Percentiles rank a stretch among this genome's conserved stretches.
Conservation (phyloP, 768 basidiomycete genomes). For the Auricularia sp. region DNA sequence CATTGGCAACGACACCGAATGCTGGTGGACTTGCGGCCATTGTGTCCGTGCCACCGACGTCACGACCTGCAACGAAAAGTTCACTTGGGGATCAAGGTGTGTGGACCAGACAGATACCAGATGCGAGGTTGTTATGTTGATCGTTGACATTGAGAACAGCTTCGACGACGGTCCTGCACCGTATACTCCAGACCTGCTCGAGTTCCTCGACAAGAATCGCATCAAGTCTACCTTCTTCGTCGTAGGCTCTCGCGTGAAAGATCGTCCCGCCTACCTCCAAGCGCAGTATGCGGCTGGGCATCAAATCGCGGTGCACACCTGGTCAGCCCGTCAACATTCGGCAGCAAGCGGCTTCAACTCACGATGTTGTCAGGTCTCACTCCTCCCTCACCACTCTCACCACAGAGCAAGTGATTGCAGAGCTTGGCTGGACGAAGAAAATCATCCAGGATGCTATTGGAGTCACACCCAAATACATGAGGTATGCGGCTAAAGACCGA, state of each 20-base stretch:
- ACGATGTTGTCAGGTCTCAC: slow-evolving; percentile 29
- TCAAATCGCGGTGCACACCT: slow-evolving; percentile 35
- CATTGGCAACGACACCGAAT: slow-evolving; percentile 21
- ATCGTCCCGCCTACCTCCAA: slow-evolving; percentile 35
- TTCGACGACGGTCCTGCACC: slow-evolving; percentile 32
- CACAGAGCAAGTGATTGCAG: slow-evolving; percentile 35
- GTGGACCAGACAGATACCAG: slow-evolving; percentile 11
- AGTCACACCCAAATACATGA: slow-evolving; percentile 7
- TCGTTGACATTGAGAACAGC: background rate
- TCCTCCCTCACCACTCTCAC: slow-evolving; percentile 15
- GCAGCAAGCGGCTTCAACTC: slow-evolving; percentile 19
- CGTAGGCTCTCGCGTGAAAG: slow-evolving; percentile 27
- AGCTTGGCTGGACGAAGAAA: slow-evolving; percentile 35
- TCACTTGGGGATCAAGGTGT: slow-evolving; percentile 17
- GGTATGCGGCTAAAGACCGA: background rate
- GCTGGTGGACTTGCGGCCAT: slow-evolving; percentile 24
- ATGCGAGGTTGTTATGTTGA: too few relatives aligned
- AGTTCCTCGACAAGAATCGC: slow-evolving; percentile 27
- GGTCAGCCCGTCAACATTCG: slow-evolving; percentile 32
- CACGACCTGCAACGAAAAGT: slow-evolving; percentile 9
- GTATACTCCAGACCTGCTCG: slow-evolving; percentile 33
- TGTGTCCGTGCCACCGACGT: slow-evolving; percentile 14
- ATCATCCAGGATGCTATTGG: slow-evolving; percentile 33
- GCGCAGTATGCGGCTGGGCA: slow-evolving; percentile 24
- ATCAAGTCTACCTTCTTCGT: slow-evolving; percentile 38